phyloP scores from a whole-genome alignment of 306 rosid species.

The Arachis stenosperma region DNA sequence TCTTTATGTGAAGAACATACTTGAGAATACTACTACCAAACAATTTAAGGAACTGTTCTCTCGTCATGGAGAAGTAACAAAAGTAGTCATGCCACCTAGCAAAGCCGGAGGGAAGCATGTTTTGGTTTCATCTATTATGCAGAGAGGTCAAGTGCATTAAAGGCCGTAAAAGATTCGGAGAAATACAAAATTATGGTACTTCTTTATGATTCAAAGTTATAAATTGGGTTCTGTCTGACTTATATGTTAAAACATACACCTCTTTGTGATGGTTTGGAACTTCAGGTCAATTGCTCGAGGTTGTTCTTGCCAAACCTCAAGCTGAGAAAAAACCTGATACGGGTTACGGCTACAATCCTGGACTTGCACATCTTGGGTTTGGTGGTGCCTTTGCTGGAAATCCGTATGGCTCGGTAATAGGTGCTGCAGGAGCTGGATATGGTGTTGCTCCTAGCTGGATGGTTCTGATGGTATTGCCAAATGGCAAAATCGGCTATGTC shows the following conservation, averaged over 20 bases:
- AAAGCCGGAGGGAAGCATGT: conserved; percentile 90
- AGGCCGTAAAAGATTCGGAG: conserved; percentile 91
- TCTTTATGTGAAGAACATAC: conserved; percentile 94
- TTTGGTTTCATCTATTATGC: conserved; percentile 95
- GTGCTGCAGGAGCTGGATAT: conserved; percentile 75
- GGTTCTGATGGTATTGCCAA: conserved; percentile 98
- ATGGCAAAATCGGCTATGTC: conserved; percentile 95
- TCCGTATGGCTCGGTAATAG: conserved; percentile 71
- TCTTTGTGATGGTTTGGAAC: conserved; percentile 39
- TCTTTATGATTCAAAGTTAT: conserved; percentile 25
- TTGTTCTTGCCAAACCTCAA: conserved; percentile 96
- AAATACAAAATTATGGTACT: conserved; percentile 93
- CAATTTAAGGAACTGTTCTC: conserved; percentile 87
- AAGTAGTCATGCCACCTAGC: conserved; percentile 99
- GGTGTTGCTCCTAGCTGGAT: conserved; percentile 73
- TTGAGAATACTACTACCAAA: conserved; percentile 85
- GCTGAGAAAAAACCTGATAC: conserved; percentile 81
- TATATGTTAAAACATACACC: neutral
- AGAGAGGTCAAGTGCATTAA: conserved; percentile 96
- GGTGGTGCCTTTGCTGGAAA: conserved; percentile 67
- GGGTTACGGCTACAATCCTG: conserved; percentile 59
- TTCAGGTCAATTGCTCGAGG: conserved; percentile 91
- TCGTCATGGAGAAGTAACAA: conserved; percentile 92
- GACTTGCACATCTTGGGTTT: conserved; percentile 71
- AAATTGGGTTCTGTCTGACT: neutral